Evolutionary conservation across 495 filamentous ascomycete species (phyloP), one percentile per base, ranked within the genome.

Genomic region (Cercophora scortea): DNA sequence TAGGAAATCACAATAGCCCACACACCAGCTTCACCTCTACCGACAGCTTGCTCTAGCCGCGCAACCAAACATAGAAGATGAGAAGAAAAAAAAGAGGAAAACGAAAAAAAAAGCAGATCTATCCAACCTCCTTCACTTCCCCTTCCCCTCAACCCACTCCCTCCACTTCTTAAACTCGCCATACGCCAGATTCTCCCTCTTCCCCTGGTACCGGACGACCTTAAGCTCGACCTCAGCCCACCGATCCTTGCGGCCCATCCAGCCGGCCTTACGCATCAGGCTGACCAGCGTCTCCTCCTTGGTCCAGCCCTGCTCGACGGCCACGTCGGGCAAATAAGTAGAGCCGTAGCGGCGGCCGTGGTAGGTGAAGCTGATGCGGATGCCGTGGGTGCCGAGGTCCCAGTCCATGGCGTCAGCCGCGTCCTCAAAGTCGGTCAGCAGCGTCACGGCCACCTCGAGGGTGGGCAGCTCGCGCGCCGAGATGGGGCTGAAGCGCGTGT

Each of bases 261-360:
- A 96, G 0, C 91, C 91, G 0, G 90, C 92, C 75, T 96, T 96
- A 50, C 90, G 77, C 89, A 96, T 96, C 59, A 96, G 67, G 65
- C 87, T 92, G 36, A 88, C 77, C 18, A 97, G 60, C 2, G 90
- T 89, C 75, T 96, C 89, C 69, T 96, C 90, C 67, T 93, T 95
- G 12, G 83, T 89, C 93, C 93, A 98, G 17, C 87, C 89, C 66
- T 98, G 93, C 73, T 98, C 93, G 4, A 78, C 73, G 3, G 92
- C 82, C 10, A 97, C 92, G 64, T 96, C 90, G 0, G 93, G 93
- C 13, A 98, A 77, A 61, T 98, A 98, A 0, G 92, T 96, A 9
- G 89, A 82, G 9, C 86, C 84, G 68, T 85, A 86, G 42, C 84
- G 75, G 34, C 78, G 72, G 35, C 83, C 80, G 60, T 81, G 79